A percentile compares a stretch with the other conserved stretches of the same genome.
These are phyloP conservation scores for Cytospora chrysosperma DNA, from an alignment of 2,329 filamentous ascomycete species.

Conservation along the genomic window DNA sequence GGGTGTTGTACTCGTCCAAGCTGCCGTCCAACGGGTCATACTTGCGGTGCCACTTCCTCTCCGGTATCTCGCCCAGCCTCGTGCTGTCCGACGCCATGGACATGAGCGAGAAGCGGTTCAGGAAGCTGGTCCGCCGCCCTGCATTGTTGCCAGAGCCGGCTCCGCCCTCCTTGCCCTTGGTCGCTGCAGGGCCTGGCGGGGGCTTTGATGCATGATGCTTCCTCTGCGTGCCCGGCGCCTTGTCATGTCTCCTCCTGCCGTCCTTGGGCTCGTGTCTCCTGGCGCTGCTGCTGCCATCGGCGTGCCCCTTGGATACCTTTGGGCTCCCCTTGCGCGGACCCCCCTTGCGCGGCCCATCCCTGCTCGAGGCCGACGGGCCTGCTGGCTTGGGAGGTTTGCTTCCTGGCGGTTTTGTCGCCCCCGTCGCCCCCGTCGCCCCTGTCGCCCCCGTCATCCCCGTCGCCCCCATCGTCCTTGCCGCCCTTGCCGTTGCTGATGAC, in stretches of 20 bases:
- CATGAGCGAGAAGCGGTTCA: slow-evolving; percentile 32
- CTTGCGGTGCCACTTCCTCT: slow-evolving; percentile 30
- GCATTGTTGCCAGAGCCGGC: slow-evolving; percentile 13
- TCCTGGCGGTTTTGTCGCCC: neutral
- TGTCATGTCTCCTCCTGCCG: neutral
- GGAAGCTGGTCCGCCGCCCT: slow-evolving; percentile 15
- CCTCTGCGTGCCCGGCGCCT: neutral
- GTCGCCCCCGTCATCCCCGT: no score
- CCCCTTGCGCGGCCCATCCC: no score
- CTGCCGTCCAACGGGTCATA: slow-evolving; percentile 19
- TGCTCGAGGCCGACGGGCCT: slow-evolving; percentile 4
- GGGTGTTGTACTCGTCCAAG: slow-evolving; percentile 32
- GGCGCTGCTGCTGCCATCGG: neutral
- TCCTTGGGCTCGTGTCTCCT: neutral
- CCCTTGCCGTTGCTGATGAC: slow-evolving; percentile 17
- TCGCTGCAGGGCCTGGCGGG: slow-evolving; percentile 16
- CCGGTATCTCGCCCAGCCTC: slow-evolving; percentile 37
- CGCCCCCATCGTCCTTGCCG: no score
- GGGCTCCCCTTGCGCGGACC: neutral
- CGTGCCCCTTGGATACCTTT: neutral
- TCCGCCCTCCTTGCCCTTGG: slow-evolving; percentile 3
- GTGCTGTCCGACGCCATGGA: slow-evolving; percentile 36
- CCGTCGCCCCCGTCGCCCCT: no score
- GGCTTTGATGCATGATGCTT: slow-evolving; percentile 13
- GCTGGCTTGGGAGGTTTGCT: slow-evolving; percentile 4